Base-by-base conservation (phyloP, 1,284 basidiomycete genomes). In the Boletus semigastroideus region DNA sequence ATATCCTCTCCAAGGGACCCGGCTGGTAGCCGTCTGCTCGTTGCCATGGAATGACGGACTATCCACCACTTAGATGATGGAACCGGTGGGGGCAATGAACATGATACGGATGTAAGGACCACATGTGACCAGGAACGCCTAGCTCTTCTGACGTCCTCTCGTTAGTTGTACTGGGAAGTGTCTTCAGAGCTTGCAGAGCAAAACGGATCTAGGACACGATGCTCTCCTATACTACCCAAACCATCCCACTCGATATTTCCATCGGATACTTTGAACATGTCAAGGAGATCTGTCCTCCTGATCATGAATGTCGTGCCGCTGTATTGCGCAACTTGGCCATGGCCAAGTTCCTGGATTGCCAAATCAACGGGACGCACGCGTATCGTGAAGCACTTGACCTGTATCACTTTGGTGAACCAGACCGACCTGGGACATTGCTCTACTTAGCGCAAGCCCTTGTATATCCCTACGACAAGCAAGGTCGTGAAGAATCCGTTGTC, bases 291-390 rank as follows among this genome's bases (percentile, higher is more conserved):
- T 43, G 47, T 28, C 22, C 30, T 27, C 27, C 20, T 4, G 27
- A 16, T 22, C 20, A 58, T 36, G 20, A 14, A 16, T 47, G 41
- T 40, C 51, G 44, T 22, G 33, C 42, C 4, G 51, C 28, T 2
- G 55, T 48, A n/a, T 37, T 59, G 1, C 45, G 42, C 13, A 60
- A 59, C 47, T 39, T 59, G 11, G 58, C 55, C 3, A 53, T 22
- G 9, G 55, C 43, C 14, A 48, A 38, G 17, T 39, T 42, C 22
- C 17, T 43, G 11, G n/a, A 17, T 7, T 39, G 22, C 22, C 49
- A 43, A 22, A 25, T 48, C 19, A 27, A 34, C n/a, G 41, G 31
- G 11, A n/a, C 28, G 27, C 36, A 38, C 20, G 7, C 13, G 5
- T 60, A 57, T 39, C 37, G 4, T 12, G 30, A 56, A 9, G 46